These are phyloP conservation scores for Apiotrichum montevideense DNA, from an alignment of 1,284 basidiomycete genomes.

Conservation along the genomic window DNA sequence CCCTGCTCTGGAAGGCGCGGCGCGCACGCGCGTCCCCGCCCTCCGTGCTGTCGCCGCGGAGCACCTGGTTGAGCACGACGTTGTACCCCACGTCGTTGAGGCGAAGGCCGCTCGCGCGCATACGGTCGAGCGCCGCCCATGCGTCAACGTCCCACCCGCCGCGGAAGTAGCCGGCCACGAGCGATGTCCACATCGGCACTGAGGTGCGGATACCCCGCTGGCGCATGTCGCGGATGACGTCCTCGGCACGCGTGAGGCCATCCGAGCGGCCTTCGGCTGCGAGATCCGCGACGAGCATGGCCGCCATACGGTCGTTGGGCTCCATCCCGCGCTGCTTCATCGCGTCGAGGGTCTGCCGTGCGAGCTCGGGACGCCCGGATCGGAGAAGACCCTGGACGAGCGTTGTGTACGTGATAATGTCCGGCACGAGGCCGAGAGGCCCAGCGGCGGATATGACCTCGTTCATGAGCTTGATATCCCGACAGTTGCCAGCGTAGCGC, in stretches of 20 bases:
- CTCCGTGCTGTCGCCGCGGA: slow-evolving; percentile 3
- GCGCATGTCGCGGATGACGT: slow-evolving; percentile 66
- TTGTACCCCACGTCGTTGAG: slow-evolving; percentile 65
- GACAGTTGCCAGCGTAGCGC: slow-evolving; percentile 56
- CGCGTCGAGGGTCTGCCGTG: slow-evolving; percentile 56
- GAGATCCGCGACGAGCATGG: slow-evolving; percentile 65
- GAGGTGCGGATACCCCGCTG: slow-evolving; percentile 42
- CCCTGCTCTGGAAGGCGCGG: too few relatives aligned
- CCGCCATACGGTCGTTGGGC: slow-evolving; percentile 66
- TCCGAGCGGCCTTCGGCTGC: slow-evolving; percentile 54
- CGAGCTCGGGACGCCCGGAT: slow-evolving; percentile 60
- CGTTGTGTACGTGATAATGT: slow-evolving; percentile 73
- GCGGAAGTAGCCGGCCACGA: slow-evolving; percentile 42
- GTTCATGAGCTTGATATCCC: slow-evolving; percentile 58
- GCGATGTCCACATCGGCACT: slow-evolving; percentile 46
- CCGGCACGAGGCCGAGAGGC: slow-evolving; percentile 55
- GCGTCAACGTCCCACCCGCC: slow-evolving; percentile 41
- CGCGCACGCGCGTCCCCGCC: too few relatives aligned
- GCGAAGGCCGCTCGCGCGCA: slow-evolving; percentile 55
- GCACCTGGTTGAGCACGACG: slow-evolving; percentile 60
- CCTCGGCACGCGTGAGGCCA: slow-evolving; percentile 59
- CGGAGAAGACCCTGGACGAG: slow-evolving; percentile 67
- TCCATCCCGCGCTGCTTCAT: slow-evolving; percentile 68
- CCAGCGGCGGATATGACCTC: slow-evolving; percentile 56
- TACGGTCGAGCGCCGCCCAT: slow-evolving; percentile 54